These are phyloP conservation scores for Phoenix dactylifera DNA, from an alignment of 176 grass and related monocot genomes.

Conservation along the genomic window DNA sequence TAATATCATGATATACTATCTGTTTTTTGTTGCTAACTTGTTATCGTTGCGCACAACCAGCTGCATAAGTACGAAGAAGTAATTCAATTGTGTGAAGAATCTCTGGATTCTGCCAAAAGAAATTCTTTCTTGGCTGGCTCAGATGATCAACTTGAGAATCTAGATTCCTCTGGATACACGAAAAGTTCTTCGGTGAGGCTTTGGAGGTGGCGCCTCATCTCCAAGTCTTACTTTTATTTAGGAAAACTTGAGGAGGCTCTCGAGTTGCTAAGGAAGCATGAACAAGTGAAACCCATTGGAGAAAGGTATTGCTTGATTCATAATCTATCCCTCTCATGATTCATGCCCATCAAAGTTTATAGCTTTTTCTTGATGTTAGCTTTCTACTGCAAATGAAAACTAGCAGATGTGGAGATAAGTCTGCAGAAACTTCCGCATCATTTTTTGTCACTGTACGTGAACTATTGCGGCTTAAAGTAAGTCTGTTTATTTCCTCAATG, in stretches of 20 bases:
- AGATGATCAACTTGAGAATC: conserved; percentile 13
- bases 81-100: conserved; percentile 58
- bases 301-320: conserved; percentile 9
- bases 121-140: conserved; percentile 27
- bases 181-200: conserved; percentile 25
- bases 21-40: neutral
- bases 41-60: conserved; percentile 35
- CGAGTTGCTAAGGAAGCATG: conserved; percentile 41
- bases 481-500: conserved; percentile 3
- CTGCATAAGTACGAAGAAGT: conserved; percentile 62
- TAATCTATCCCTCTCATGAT: neutral
- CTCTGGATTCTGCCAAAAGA: conserved; percentile 38
- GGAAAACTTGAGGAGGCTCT: conserved; percentile 68
- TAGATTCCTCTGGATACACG: conserved; percentile 10
- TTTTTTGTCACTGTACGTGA: conserved; percentile 37
- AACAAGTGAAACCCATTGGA: conserved; percentile 23
- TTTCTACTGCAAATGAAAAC: neutral
- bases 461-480: conserved; percentile 64
- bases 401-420: conserved; percentile 21
- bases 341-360: neutral
- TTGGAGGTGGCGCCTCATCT: conserved; percentile 33
- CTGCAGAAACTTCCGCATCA: conserved; percentile 34
- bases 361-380: neutral
- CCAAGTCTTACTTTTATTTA: conserved; percentile 71
- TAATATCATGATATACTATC: no score